These are phyloP conservation scores for Diversispora epigaea DNA, from an alignment of 192 early-diverging fungal genomes.

Conservation along the genomic window DNA sequence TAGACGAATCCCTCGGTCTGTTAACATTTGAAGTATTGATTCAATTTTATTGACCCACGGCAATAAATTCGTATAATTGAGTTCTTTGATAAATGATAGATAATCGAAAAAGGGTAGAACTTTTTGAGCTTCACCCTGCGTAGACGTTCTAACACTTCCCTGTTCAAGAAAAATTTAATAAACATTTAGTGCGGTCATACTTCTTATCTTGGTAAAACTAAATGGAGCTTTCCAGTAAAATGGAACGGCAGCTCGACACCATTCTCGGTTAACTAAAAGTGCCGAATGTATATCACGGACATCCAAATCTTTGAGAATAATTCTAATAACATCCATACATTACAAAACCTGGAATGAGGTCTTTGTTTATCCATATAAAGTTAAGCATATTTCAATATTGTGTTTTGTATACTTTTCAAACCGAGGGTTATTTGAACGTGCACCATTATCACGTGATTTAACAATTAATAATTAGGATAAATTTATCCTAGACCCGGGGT, in stretches of 20 bases:
- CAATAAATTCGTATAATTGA: conserved; percentile 26
- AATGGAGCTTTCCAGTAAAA: conserved; percentile 31
- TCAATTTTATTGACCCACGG: not conserved
- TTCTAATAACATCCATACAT: conserved; percentile 22
- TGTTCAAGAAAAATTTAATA: conserved; percentile 22
- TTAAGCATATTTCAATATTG: too few relatives aligned
- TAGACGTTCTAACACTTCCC: not conserved
- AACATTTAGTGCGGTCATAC: not conserved
- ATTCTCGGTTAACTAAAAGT: conserved; percentile 23
- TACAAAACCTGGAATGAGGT: too few relatives aligned
- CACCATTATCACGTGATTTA: too few relatives aligned
- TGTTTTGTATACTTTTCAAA: too few relatives aligned
- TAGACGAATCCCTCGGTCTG: conserved; percentile 5
- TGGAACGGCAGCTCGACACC: conserved; percentile 6
- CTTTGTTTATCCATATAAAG: too few relatives aligned
- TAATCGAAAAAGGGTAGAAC: conserved; percentile 13
- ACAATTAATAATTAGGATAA: too few relatives aligned
- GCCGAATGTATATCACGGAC: conserved; percentile 25
- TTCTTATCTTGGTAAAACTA: conserved; percentile 22
- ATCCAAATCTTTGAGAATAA: conserved; percentile 4
- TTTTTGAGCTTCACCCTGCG: not conserved
- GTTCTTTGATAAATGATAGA: conserved; percentile 7
- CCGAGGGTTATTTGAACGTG: too few relatives aligned
- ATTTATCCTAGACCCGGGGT: too few relatives aligned
- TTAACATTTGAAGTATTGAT: conserved; percentile 26